A percentile compares a stretch with the other conserved stretches of the same genome.
Evolutionary conservation across 768 basidiomycete genomes (phyloP).

Genomic region (Lepiota venenata): DNA sequence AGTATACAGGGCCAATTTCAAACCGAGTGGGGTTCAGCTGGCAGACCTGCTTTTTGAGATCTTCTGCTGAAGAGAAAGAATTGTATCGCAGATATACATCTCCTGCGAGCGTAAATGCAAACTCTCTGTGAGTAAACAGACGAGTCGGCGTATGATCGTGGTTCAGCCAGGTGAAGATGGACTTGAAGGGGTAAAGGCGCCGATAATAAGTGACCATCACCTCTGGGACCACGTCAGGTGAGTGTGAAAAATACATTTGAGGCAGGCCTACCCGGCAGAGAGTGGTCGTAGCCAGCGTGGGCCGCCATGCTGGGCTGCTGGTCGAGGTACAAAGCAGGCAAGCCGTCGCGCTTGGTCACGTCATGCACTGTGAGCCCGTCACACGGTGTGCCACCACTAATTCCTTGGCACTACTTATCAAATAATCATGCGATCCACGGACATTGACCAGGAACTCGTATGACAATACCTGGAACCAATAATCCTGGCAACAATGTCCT

Average conservation of each 20-base stretch:
- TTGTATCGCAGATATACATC: slow-evolving; percentile 96
- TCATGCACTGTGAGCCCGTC: not conserved
- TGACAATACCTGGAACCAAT: not conserved
- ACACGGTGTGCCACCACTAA: not conserved
- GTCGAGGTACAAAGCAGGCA: no score
- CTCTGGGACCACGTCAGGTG: slow-evolving; percentile 23
- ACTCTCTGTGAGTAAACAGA: slow-evolving; percentile 92
- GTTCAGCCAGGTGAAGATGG: slow-evolving; percentile 93
- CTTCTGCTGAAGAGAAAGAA: slow-evolving; percentile 81
- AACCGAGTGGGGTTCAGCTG: slow-evolving; percentile 88
- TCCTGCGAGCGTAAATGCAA: slow-evolving; percentile 87
- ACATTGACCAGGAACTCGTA: no score
- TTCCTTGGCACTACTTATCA: no score
- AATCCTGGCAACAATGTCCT: no score
- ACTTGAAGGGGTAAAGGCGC: slow-evolving; percentile 91
- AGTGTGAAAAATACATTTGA: not conserved
- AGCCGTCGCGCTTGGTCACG: not conserved
- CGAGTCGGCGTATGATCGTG: slow-evolving; percentile 79
- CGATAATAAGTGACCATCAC: slow-evolving; percentile 74
- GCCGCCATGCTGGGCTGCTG: not conserved
- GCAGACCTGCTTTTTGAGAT: slow-evolving; percentile 88
- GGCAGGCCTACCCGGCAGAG: slow-evolving; percentile 4
- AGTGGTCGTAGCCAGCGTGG: slow-evolving; percentile 12
- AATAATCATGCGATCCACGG: no score
- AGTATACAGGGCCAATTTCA: slow-evolving; percentile 95